Percentiles rank a stretch among this genome's conserved stretches.
Evolutionary conservation across 2,329 filamentous ascomycete genomes (phyloP).

Genomic region (Claviceps cyperi): DNA sequence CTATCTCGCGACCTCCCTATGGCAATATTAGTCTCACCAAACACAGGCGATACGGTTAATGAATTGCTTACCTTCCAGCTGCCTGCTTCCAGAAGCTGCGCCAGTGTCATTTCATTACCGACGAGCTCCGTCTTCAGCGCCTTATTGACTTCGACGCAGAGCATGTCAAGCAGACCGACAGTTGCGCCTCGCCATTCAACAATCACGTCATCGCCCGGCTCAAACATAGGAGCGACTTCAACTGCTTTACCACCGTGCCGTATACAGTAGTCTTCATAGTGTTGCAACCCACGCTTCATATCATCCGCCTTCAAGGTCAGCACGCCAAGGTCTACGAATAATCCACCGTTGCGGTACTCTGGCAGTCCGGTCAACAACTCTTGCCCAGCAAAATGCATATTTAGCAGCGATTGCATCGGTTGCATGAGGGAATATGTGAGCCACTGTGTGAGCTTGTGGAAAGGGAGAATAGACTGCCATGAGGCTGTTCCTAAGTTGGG

Average conservation of each 20-base stretch:
- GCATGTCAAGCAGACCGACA: conserved; percentile 41
- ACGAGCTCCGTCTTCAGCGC: conserved; percentile 47
- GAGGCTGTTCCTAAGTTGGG: conserved; percentile 39
- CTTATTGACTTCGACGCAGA: conserved; percentile 43
- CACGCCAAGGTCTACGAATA: conserved; percentile 74
- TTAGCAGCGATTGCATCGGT: conserved; percentile 69
- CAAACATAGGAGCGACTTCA: conserved; percentile 43
- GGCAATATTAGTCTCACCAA: background rate
- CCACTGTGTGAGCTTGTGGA: conserved; percentile 93
- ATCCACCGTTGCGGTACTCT: conserved; percentile 82
- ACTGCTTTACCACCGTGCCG: conserved; percentile 50
- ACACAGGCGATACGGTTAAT: background rate
- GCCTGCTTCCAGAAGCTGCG: conserved; percentile 87
- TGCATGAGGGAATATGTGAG: conserved; percentile 88
- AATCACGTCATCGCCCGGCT: conserved; percentile 44
- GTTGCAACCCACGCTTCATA: conserved; percentile 51
- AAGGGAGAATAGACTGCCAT: conserved; percentile 73
- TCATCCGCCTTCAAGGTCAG: conserved; percentile 61
- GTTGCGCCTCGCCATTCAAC: conserved; percentile 54
- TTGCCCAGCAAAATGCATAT: conserved; percentile 65
- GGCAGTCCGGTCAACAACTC: conserved; percentile 78
- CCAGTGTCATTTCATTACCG: conserved; percentile 59
- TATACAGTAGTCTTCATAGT: conserved; percentile 50
- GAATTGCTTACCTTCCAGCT: conserved; percentile 74
- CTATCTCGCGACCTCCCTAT: conserved; percentile 83